Percentiles rank a stretch among this genome's conserved stretches.
Evolutionary conservation across 371 early-diverging fungal species (phyloP).

Genomic region (Polyrhizophydium stewartii): DNA sequence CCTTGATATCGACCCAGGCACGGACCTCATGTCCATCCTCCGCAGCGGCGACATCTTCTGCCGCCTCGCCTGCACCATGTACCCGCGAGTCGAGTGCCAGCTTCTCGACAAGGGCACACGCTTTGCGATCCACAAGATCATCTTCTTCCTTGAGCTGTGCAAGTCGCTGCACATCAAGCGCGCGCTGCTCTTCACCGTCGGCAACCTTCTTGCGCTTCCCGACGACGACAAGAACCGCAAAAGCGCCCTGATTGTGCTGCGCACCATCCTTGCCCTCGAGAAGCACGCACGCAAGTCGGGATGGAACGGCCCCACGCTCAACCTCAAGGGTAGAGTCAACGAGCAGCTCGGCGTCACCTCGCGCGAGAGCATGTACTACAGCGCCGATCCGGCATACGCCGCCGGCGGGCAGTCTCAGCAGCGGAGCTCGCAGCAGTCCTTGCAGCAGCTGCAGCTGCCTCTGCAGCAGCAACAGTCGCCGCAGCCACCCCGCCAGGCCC

Average conservation of each 20-base stretch:
- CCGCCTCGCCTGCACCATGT: slow-evolving; percentile 30
- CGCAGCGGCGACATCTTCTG: slow-evolving; percentile 38
- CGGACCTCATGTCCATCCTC: slow-evolving; percentile 30
- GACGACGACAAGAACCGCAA: slow-evolving; percentile 21
- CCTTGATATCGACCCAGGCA: background rate
- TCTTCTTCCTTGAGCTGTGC: slow-evolving; percentile 46
- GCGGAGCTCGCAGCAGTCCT: background rate
- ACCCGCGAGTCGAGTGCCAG: slow-evolving; percentile 37
- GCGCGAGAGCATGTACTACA: background rate
- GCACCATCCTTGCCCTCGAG: slow-evolving; percentile 36
- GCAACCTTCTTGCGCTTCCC: slow-evolving; percentile 25
- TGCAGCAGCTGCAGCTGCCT: background rate
- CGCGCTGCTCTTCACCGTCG: slow-evolving; percentile 29
- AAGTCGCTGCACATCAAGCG: slow-evolving; percentile 40
- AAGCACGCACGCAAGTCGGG: slow-evolving; percentile 33
- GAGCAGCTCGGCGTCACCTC: background rate
- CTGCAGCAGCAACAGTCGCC: background rate
- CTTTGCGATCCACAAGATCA: slow-evolving; percentile 44
- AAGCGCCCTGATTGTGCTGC: slow-evolving; percentile 28
- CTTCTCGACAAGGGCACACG: slow-evolving; percentile 37
- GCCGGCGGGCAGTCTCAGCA: background rate
- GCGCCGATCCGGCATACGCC: background rate
- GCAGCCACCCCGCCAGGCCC: background rate
- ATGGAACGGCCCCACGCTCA: slow-evolving; percentile 37
- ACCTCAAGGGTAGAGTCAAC: slow-evolving; percentile 16